Evolutionary conservation across 2,329 filamentous ascomycete genomes (phyloP), one percentile per base, ranked within the genome.

Genomic region (Botryosphaeria dothidea): DNA sequence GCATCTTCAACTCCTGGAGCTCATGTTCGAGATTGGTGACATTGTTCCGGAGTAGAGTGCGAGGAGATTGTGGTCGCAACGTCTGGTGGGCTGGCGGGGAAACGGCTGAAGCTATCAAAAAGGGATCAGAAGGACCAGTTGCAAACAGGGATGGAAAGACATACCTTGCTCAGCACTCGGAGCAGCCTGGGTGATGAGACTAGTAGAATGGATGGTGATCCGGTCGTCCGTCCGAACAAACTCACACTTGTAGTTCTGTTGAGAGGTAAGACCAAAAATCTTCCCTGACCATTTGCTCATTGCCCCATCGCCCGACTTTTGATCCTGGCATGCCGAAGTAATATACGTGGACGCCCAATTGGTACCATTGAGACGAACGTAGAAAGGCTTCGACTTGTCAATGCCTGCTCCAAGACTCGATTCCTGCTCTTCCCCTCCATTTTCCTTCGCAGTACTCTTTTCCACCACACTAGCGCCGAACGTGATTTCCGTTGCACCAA

Each of bases 341-440:
- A 93, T 92, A 69, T 89, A 85, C 11, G 90, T 91, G 1, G 90
- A 90, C 72, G 91, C 90, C 91, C 91, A 94, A 67, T 88, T 85
- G 9, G 90, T 90, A 58, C 92, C 89, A 76, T 94, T 93, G 69
- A 94, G 86, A 68, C 88, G 85, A 64, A 93, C 90, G 74, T 88
- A 92, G 73, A 93, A 93, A 4, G 91, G 91, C 74, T 92, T 93
- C 36, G 86, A 84, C 67, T 82, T 84, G 75, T 92, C 89, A 62
- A 90, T 85, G 3, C 84, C 85, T 15, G 84, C 70, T 68, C 74
- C 75, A 25, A 69, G 66, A 56, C 69, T 73, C 66, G 74, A 67
- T 66, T 82, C 73, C 66, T 77, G 72, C 64, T 74, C 69, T 68
- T 78, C 75, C 69, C 71, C 69, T 68, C 68, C 77, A 71, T 68